Percentiles rank a stretch among this genome's conserved stretches.
phyloP scores from a whole-genome alignment of 441 rosid species.

The Eutrema salsugineum region DNA sequence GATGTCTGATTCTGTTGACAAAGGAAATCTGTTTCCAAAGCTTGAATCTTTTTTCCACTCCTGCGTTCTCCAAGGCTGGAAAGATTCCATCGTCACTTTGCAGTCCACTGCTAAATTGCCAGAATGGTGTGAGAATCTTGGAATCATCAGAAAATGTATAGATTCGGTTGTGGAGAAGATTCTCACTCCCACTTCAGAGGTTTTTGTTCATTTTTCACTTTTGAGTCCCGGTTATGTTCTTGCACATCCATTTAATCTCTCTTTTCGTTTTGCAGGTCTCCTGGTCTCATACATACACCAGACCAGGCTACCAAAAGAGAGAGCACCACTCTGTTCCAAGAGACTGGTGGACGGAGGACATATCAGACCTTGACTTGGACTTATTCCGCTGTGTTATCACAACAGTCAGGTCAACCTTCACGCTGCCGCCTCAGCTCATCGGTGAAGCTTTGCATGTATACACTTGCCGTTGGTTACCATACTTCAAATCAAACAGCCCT shows the following conservation, averaged over 20 bases:
- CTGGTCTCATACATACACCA: conserved; percentile 91
- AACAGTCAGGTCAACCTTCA: conserved; percentile 60
- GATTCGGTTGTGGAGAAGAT: conserved; percentile 86
- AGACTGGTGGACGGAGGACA: conserved; percentile 99
- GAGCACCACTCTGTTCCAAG: conserved; percentile 68
- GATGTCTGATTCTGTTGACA: conserved; percentile 83
- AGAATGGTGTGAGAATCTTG: conserved; percentile 91
- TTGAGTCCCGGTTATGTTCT: background rate
- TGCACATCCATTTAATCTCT: background rate
- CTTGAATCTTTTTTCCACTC: conserved; percentile 91
- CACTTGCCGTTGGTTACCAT: conserved; percentile 91
- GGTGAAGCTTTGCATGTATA: conserved; percentile 98
- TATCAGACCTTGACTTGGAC: conserved; percentile 88
- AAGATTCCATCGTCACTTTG: conserved; percentile 75
- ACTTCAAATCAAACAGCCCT: conserved; percentile 44
- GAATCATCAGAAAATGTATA: conserved; percentile 78
- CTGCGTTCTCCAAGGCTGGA: conserved; percentile 96
- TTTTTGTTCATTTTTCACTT: conserved; percentile 15
- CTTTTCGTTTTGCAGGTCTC: conserved; percentile 53
- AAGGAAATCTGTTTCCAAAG: conserved; percentile 74
- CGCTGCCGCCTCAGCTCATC: conserved; percentile 73
- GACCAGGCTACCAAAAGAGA: conserved; percentile 65
- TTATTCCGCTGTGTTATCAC: conserved; percentile 73
- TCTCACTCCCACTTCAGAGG: conserved; percentile 72
- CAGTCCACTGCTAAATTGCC: conserved; percentile 68